Evolutionary conservation across 208 protist species (phyloP).

Genomic region (Trichomonas vaginalis): DNA sequence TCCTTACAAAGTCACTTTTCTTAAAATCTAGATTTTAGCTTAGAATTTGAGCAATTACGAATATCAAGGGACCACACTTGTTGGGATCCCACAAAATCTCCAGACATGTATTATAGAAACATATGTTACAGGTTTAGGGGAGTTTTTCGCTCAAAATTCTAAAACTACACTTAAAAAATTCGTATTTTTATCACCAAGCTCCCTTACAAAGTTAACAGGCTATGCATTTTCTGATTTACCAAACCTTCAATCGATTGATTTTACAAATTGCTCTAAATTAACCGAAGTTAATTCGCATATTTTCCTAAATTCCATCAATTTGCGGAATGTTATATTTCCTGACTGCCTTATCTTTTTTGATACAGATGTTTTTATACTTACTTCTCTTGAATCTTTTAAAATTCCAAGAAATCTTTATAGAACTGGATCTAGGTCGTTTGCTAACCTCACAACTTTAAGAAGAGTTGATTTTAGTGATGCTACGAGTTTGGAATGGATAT

Average conservation of each 20-base stretch:
- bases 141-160: neutral
- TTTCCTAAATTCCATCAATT: neutral
- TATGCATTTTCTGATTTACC: neutral
- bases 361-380: neutral
- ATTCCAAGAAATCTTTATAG: neutral
- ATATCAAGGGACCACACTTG: no score
- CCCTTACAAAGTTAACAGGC: neutral
- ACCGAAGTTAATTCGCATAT: neutral
- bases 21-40: no score
- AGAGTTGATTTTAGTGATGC: neutral
- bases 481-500: neutral
- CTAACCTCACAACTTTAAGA: neutral
- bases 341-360: neutral
- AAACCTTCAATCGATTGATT: neutral
- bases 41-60: no score
- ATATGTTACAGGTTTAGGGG: neutral
- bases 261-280: neutral
- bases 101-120: neutral
- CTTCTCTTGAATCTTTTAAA: neutral
- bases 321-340: neutral
- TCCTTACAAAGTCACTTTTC: no score
- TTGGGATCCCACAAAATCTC: no score
- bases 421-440: neutral
- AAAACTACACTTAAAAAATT: neutral
- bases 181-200: neutral